Evolutionary conservation across 495 filamentous ascomycete genomes (phyloP), one percentile per base, ranked within the genome.

Genomic region (Amniculicola lignicola): DNA sequence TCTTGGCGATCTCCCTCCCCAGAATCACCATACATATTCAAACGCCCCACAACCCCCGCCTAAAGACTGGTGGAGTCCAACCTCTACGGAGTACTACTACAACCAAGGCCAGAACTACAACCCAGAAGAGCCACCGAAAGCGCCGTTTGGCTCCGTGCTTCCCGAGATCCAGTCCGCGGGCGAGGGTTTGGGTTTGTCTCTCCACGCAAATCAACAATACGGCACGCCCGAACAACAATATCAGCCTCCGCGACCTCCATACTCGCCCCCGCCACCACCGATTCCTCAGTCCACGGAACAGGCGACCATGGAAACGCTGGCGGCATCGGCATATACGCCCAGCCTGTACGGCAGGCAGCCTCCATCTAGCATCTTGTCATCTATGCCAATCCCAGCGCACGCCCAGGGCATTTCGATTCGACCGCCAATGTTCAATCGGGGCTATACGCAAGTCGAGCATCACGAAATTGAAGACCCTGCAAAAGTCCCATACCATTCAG

Each of bases 121-220:
- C 6, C 61, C 54, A 22, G 49, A 18, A 12, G 41, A 46, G 51
- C 50, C 25, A 23, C 18, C 33, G 14, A 5, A 18, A 6, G 19
- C 35, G 27, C 12, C 42, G 18, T 48, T 23, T 31, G 23, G 43
- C 11, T 47, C 67, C 4, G 63, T 64, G 15, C 41, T 70, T 40
- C 70, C 72, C 11, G 68, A 70, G 46, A 67, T 73, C 25, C 38
- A 63, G 50, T 51, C 57, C 45, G 49, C 59, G 16, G 70, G 67
- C n/a, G 67, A 67, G 29, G 71, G 66, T 7, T 65, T 75, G n/a
- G 72, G 70, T 5, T 68, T 81, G 5, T 71, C 70, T 2, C 69
- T 76, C 14, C 37, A 60, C 10, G 31, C 41, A 14, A 28, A 25
- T 19, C 39, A 50, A n/a, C n/a, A n/a, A n/a, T n/a, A n/a, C n/a